Evolutionary conservation across 2,329 filamentous ascomycete genomes (phyloP).

Genomic region (Aureobasidium mangrovei): DNA sequence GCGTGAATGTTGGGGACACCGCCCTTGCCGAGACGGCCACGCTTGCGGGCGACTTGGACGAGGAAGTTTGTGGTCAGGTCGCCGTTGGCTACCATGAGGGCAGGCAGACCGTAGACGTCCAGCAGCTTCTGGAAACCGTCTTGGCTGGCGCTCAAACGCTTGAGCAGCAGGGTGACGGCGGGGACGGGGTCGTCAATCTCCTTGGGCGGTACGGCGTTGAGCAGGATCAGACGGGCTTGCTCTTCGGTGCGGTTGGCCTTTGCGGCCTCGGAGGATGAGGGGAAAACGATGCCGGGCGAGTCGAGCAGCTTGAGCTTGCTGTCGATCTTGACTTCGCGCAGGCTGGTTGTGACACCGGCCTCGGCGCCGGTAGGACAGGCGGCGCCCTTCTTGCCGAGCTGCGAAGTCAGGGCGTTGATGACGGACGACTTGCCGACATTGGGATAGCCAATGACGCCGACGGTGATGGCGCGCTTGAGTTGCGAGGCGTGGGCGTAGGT

Average conservation of each 20-base stretch:
- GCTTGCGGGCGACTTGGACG: slow-evolving; percentile 87
- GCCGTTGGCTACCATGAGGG: slow-evolving; percentile 59
- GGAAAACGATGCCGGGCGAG: slow-evolving; percentile 91
- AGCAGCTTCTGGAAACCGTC: slow-evolving; percentile 71
- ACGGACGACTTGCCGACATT: slow-evolving; percentile 96
- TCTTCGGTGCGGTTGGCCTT: slow-evolving; percentile 49
- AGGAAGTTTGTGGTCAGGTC: slow-evolving; percentile 85
- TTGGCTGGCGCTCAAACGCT: slow-evolving; percentile 63
- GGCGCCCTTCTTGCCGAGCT: slow-evolving; percentile 58
- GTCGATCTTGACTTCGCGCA: slow-evolving; percentile 87
- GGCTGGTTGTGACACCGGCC: slow-evolving; percentile 81
- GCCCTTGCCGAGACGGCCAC: slow-evolving; percentile 77
- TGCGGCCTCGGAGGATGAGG: slow-evolving; percentile 45
- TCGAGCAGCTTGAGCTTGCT: slow-evolving; percentile 89
- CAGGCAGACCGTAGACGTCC: slow-evolving; percentile 73
- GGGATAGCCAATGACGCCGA: slow-evolving; percentile 90
- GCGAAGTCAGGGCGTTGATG: slow-evolving; percentile 81
- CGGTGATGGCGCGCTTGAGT: slow-evolving; percentile 79
- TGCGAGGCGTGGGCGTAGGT: slow-evolving; percentile 75
- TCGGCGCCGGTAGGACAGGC: slow-evolving; percentile 85
- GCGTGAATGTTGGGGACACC: slow-evolving; percentile 82
- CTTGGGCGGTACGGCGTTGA: slow-evolving; percentile 88
- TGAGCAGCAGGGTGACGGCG: slow-evolving; percentile 75
- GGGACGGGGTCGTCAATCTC: slow-evolving; percentile 89
- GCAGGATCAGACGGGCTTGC: slow-evolving; percentile 69